These are phyloP conservation scores for Brassica cretica DNA, from an alignment of 345 rosid species.

Conservation along the genomic window DNA sequence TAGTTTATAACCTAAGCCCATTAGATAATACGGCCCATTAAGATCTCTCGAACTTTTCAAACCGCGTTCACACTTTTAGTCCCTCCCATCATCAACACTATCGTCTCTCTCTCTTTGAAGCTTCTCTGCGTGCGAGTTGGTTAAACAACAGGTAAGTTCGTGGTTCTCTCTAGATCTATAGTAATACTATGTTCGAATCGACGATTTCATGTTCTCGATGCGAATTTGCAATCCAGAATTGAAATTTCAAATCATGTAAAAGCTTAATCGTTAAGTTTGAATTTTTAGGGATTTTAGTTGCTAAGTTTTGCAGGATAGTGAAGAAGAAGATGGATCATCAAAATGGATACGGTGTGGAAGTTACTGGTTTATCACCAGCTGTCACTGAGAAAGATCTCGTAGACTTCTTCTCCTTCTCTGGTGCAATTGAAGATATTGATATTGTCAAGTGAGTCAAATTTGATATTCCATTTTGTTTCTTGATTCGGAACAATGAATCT, in stretches of 20 bases:
- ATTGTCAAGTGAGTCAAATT: slow-evolving; percentile 50
- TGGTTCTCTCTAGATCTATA: not conserved
- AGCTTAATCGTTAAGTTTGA: too few species aligned
- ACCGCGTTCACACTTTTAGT: not conserved
- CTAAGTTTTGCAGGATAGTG: not conserved
- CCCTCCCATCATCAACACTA: slow-evolving; percentile 18
- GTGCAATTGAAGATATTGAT: slow-evolving; percentile 59
- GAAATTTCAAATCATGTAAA: not conserved
- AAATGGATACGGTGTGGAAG: slow-evolving; percentile 57
- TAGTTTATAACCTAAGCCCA: not conserved
- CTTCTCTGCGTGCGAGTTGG: slow-evolving; percentile 5
- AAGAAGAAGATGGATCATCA: slow-evolving; percentile 49
- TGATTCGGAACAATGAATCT: not conserved
- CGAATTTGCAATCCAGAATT: not conserved
- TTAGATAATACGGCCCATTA: not conserved
- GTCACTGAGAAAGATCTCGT: slow-evolving; percentile 61
- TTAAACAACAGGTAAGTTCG: slow-evolving; percentile 27
- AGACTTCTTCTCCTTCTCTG: slow-evolving; percentile 78
- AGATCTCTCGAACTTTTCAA: not conserved
- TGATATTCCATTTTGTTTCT: not conserved
- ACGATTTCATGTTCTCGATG: slow-evolving; percentile 6
- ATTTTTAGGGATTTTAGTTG: slow-evolving; percentile 3
- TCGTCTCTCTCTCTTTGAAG: slow-evolving; percentile 20
- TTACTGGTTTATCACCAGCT: slow-evolving; percentile 68
- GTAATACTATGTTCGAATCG: not conserved